phyloP scores from a whole-genome alignment of 1,139 yeast genomes.

The Nadsonia starkeyi-henricii region DNA sequence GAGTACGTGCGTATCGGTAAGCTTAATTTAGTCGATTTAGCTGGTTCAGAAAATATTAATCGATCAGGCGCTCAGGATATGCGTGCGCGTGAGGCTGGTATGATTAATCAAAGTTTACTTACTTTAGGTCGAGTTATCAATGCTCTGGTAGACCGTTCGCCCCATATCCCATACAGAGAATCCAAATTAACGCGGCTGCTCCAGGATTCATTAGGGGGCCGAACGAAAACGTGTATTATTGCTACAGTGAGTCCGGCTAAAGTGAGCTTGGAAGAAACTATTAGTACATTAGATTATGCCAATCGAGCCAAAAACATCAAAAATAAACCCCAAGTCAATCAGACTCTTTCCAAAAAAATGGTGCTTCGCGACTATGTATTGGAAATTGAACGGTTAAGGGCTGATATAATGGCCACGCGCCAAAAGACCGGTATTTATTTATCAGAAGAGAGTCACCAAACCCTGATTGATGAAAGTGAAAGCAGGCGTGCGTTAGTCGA shows the following conservation, averaged over 20 bases:
- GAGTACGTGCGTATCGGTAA: conserved; percentile 33
- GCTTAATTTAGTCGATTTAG: conserved; percentile 72
- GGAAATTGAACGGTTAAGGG: conserved; percentile 44
- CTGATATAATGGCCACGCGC: conserved; percentile 49
- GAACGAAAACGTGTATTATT: conserved; percentile 63
- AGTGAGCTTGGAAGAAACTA: conserved; percentile 60
- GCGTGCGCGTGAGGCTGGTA: conserved; percentile 79
- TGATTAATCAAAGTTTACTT: conserved; percentile 69
- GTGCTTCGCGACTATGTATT: conserved; percentile 36
- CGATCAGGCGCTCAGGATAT: conserved; percentile 68
- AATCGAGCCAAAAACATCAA: conserved; percentile 61
- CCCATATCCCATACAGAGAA: conserved; percentile 75
- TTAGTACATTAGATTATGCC: conserved; percentile 77
- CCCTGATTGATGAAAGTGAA: conserved; percentile 29
- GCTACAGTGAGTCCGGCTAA: conserved; percentile 77
- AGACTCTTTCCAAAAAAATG: conserved; percentile 36
- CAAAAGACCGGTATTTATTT: conserved; percentile 54
- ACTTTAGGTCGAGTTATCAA: conserved; percentile 80
- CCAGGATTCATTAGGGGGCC: conserved; percentile 76
- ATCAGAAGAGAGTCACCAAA: conserved; percentile 35
- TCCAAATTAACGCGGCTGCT: conserved; percentile 66
- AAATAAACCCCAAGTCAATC: conserved; percentile 57
- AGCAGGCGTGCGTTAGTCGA: conserved; percentile 29
- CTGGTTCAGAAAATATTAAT: conserved; percentile 74
- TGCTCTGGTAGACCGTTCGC: conserved; percentile 43